These are phyloP conservation scores for Platismatia glauca DNA, from an alignment of 495 filamentous ascomycete species.

Conservation along the genomic window DNA sequence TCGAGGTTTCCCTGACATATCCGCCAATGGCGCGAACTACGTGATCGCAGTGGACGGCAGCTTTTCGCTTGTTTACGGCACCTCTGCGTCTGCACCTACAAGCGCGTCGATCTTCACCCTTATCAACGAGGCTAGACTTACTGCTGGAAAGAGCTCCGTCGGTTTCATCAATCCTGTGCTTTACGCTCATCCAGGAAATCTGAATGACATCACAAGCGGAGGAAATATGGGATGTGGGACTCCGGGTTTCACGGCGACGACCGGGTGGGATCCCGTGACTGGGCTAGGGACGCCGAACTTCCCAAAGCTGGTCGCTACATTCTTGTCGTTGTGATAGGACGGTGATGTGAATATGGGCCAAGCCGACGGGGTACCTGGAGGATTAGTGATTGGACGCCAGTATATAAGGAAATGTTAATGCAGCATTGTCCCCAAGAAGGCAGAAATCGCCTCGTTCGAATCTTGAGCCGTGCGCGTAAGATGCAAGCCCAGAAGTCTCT, in stretches of 20 bases:
- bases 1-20: slow-evolving; percentile 57
- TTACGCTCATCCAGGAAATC: slow-evolving; percentile 50
- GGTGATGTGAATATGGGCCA: too few relatives aligned
- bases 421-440: background rate
- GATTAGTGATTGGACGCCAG: background rate
- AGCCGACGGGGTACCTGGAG: background rate
- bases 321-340: slow-evolving; percentile 28
- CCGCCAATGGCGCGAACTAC: slow-evolving; percentile 54
- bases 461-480: too few relatives aligned
- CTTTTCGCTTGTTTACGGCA: slow-evolving; percentile 41
- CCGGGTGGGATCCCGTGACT: slow-evolving; percentile 58
- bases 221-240: slow-evolving; percentile 51
- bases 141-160: slow-evolving; percentile 44
- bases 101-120: slow-evolving; percentile 50
- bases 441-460: too few relatives aligned
- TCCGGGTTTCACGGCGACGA: slow-evolving; percentile 42
- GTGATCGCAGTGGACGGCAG: slow-evolving; percentile 36
- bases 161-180: slow-evolving; percentile 55
- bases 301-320: slow-evolving; percentile 39
- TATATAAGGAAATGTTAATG: background rate
- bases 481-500: background rate
- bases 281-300: slow-evolving; percentile 52
- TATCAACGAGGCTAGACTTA: slow-evolving; percentile 54
- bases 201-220: slow-evolving; percentile 55
- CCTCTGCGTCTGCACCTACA: slow-evolving; percentile 50